Percentiles rank a stretch among this genome's conserved stretches.
Evolutionary conservation across 1,284 basidiomycete species (phyloP).

Genomic region (Boletellus dicymbophilus): DNA sequence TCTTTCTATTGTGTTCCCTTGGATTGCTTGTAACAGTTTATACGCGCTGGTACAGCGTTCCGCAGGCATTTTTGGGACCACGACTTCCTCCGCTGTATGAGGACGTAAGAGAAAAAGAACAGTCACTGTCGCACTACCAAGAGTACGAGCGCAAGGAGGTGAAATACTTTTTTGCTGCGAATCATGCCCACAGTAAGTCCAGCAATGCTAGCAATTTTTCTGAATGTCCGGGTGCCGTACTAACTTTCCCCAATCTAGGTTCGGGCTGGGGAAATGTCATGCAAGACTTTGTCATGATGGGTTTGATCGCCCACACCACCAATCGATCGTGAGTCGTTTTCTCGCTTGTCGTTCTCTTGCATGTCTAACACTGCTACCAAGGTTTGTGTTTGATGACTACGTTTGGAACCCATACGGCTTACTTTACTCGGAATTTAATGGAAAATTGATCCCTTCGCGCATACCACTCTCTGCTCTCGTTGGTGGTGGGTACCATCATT

Average conservation of each 20-base stretch:
- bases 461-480: constrained; percentile 38
- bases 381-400: constrained; percentile 43
- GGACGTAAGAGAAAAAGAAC: constrained; percentile 17
- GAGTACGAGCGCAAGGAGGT: constrained; percentile 21
- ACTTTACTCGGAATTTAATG: constrained; percentile 33
- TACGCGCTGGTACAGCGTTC: constrained; percentile 7
- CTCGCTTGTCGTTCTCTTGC: not conserved
- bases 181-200: constrained; percentile 28
- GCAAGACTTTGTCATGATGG: constrained; percentile 41
- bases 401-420: constrained; percentile 33
- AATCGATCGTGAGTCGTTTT: constrained; percentile 36
- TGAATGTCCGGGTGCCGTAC: no score
- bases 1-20: constrained; percentile 8
- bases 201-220: not conserved
- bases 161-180: constrained; percentile 31
- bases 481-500: constrained; percentile 24
- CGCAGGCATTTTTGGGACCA: not conserved
- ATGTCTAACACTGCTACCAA: constrained; percentile 15
- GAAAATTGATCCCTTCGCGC: constrained; percentile 36
- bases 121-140: constrained; percentile 22
- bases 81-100: constrained; percentile 27
- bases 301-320: constrained; percentile 32
- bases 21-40: constrained; percentile 11
- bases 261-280: constrained; percentile 45
- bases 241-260: constrained; percentile 21